Conservation (phyloP, 2,329 filamentous ascomycete genomes). For the Dactylellina parvicollis region DNA sequence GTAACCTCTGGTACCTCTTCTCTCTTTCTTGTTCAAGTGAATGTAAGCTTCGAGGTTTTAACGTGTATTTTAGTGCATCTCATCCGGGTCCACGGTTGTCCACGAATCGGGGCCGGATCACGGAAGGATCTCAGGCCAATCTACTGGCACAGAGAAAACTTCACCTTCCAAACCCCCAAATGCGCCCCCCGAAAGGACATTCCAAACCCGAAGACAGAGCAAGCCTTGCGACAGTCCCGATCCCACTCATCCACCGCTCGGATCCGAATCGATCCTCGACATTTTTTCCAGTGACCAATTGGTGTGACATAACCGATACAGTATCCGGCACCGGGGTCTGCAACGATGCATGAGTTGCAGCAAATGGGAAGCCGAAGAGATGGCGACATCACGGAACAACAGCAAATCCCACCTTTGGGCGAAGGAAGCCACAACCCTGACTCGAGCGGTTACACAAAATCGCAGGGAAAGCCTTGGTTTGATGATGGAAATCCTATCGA, state of each 20-base stretch:
- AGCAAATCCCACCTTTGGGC: slow-evolving; percentile 22
- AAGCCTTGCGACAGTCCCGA: not conserved
- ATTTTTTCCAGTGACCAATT: slow-evolving; percentile 25
- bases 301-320: slow-evolving; percentile 17
- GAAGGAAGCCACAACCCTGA: slow-evolving; percentile 8
- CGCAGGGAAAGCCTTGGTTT: not conserved
- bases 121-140: slow-evolving; percentile 24
- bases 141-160: slow-evolving; percentile 19
- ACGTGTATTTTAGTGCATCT: too few relatives aligned
- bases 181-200: not conserved
- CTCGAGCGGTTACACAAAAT: slow-evolving; percentile 28
- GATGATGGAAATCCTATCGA: not conserved
- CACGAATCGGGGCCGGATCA: slow-evolving; percentile 13
- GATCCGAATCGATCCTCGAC: too few relatives aligned
- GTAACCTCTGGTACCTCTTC: too few relatives aligned
- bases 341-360: slow-evolving; percentile 32
- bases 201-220: not conserved
- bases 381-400: slow-evolving; percentile 43
- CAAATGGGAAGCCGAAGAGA: slow-evolving; percentile 45
- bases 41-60: too few relatives aligned
- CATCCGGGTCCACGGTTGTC: too few relatives aligned
- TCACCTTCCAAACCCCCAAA: slow-evolving; percentile 24
- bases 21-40: too few relatives aligned
- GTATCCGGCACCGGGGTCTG: slow-evolving; percentile 8
- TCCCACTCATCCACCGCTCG: not conserved